Base-by-base conservation (phyloP, 1,139 yeast genomes). In the Sugiyamaella neomexicana region DNA sequence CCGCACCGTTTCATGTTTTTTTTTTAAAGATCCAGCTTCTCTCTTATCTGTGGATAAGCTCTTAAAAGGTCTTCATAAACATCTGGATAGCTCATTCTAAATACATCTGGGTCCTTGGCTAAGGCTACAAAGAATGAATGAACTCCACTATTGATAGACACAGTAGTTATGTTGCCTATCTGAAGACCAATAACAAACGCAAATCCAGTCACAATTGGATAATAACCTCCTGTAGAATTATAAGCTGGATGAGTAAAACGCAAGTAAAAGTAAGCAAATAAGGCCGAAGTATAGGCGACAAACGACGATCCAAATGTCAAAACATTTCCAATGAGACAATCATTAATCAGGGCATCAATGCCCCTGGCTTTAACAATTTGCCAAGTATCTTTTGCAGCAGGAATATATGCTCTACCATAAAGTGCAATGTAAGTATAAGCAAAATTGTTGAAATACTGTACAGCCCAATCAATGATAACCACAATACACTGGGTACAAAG, bases 401-500 rank as follows among this genome's bases (percentile, higher is more conserved):
- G 76, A 52, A 88, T 67, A 66, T 90, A 91, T 37, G 83, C 77
- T 65, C 85, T 85, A 54, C 97, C 97, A 68, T 89, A 91, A 42
- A 91, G 78, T 0, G 97, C 96, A 65, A 91, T 79, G 65, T 85
- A 89, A 39, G 95, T 85, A 69, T 87, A 89, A 10, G 97, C 96
- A 67, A 89, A 91, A 67, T 87, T 93, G 73, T 91, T 90, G 74
- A 91, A 90, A 75, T 88, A 91, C 61, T 84, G 79, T 25, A 88
- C 87, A 64, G 86, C 66, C 89, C 96, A 87, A 62, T 89, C 89
- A 49, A 90, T 70, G 52, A 86, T 75, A 9, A 82, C 80, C 48
- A 85, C 75, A 43, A 88, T 64, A 70, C 84, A 79, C 62, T 85
- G 89, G 46, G 85, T 72, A 43, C 80, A 72, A 59, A 82, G 74